Evolutionary conservation across 306 rosid genomes (phyloP), one percentile per base, ranked within the genome.

Genomic region (Morella rubra): DNA sequence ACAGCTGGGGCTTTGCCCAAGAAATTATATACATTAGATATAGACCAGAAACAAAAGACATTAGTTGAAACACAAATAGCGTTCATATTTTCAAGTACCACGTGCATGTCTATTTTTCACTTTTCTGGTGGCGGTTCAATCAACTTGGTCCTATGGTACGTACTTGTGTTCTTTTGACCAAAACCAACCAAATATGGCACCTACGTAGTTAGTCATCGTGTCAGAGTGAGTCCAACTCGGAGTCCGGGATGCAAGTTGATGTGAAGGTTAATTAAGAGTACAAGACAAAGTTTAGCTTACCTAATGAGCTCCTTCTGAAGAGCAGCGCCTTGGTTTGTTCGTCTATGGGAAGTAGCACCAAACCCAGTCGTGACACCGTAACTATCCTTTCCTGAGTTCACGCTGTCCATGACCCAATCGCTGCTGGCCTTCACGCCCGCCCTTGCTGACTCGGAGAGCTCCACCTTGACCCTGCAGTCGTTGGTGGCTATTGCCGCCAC

Each of bases 291-390:
- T 40, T 37, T 71, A n/a, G 46, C 53, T 72, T 84, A 93, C 98
- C 98, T 79, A 68, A 95, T 95, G 0, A 92, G 77, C 83, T 95
- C 98, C 78, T 79, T 87, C 58, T 95, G 98, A 62, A 95, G 89
- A 61, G 98, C 98, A n/a, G 85, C 97, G 5, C 97, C 98, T 46
- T 95, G 89, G 15, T 92, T 90, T 71, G 98, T 95, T 52, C 97
- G 79, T 8, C 97, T 80, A 67, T 92, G 98, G 0, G 97, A 92
- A 11, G 97, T 95, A 0, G 98, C 95, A 52, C 98, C 98, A 72
- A 95, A 92, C 0, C 98, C 98, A 46, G 98, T 95, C 80, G 98
- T 95, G 68, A 95, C 90, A 19, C 98, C 98, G 2, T 95, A 94
- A n/a, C 93, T 92, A 46, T 94, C 97, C 0, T 88, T 92, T 0